Percentiles rank a stretch among this genome's conserved stretches.
These are phyloP conservation scores for Tubosaeta sp. DNA, from an alignment of 768 basidiomycete genomes.

Conservation along the genomic window DNA sequence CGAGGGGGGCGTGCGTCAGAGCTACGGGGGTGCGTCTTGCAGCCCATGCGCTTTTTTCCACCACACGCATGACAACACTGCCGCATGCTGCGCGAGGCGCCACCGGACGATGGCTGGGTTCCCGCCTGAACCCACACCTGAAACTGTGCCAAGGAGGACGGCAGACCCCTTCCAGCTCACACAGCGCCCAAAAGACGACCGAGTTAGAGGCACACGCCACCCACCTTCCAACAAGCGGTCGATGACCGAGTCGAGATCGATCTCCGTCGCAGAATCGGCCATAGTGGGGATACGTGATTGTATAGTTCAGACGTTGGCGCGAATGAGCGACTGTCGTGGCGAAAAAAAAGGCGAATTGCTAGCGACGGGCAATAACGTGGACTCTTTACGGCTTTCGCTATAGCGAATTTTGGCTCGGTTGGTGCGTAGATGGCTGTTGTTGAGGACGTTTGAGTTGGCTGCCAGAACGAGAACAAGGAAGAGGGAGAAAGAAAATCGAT, in stretches of 20 bases:
- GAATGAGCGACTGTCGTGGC: slow-evolving; percentile 8
- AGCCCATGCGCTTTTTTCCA: slow-evolving; percentile 5
- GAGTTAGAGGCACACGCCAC: slow-evolving; percentile 35
- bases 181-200: slow-evolving; percentile 13
- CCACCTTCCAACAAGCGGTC: slow-evolving; percentile 96
- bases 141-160: slow-evolving; percentile 1
- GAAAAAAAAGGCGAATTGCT: slow-evolving; percentile 24
- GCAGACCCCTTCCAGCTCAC: neutral
- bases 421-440: slow-evolving; percentile 1
- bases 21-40: slow-evolving; percentile 1
- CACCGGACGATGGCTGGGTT: slow-evolving; percentile 5
- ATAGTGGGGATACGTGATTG: slow-evolving; percentile 35
- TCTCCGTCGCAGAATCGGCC: slow-evolving; percentile 84
- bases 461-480: slow-evolving; percentile 20
- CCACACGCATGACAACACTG: slow-evolving; percentile 9
- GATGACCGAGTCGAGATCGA: slow-evolving; percentile 99
- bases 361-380: slow-evolving; percentile 17
- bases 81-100: slow-evolving; percentile 11
- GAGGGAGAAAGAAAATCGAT: slow-evolving; percentile 28
- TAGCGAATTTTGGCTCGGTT: slow-evolving; percentile 15
- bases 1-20: neutral
- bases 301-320: slow-evolving; percentile 15
- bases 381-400: slow-evolving; percentile 17
- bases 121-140: neutral
- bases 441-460: slow-evolving; percentile 17